These are phyloP conservation scores for Geotrichum macrosporum DNA, from an alignment of 1,139 yeast species.

Conservation along the genomic window DNA sequence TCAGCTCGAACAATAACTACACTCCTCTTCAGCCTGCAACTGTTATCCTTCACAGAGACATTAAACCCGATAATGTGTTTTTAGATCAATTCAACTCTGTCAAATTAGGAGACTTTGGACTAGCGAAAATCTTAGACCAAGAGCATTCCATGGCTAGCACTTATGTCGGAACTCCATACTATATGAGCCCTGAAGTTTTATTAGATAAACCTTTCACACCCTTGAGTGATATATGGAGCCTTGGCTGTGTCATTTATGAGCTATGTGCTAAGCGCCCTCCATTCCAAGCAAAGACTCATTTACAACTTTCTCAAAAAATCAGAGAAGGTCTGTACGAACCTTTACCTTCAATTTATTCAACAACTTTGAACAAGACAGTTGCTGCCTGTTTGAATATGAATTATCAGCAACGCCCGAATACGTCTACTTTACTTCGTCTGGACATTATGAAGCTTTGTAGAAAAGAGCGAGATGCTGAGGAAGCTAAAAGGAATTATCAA, in stretches of 20 bases:
- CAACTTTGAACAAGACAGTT: conserved; percentile 64
- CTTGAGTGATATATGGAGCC: conserved; percentile 64
- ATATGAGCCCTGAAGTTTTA: conserved; percentile 84
- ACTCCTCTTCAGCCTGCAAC: conserved; percentile 35
- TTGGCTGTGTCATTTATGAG: conserved; percentile 89
- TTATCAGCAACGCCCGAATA: conserved; percentile 67
- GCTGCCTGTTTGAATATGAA: conserved; percentile 77
- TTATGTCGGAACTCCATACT: conserved; percentile 78
- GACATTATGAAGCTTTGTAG: conserved; percentile 73
- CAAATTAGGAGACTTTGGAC: conserved; percentile 63
- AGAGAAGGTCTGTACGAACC: conserved; percentile 68
- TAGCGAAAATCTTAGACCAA: conserved; percentile 66
- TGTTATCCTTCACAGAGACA: conserved; percentile 74
- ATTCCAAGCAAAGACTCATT: conserved; percentile 86
- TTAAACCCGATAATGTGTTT: conserved; percentile 87
- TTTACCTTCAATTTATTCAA: conserved; percentile 69
- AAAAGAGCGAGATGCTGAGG: conserved; percentile 65
- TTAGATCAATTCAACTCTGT: conserved; percentile 53
- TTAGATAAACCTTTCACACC: conserved; percentile 76
- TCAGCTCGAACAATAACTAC: conserved; percentile 32
- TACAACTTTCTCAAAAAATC: conserved; percentile 76
- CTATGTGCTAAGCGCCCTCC: conserved; percentile 87
- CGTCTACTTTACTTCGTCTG: conserved; percentile 68
- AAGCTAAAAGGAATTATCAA: conserved; percentile 25
- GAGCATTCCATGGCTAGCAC: conserved; percentile 72